Evolutionary conservation across 345 rosid species (phyloP).

Genomic region (Capsella bursapastoris): DNA sequence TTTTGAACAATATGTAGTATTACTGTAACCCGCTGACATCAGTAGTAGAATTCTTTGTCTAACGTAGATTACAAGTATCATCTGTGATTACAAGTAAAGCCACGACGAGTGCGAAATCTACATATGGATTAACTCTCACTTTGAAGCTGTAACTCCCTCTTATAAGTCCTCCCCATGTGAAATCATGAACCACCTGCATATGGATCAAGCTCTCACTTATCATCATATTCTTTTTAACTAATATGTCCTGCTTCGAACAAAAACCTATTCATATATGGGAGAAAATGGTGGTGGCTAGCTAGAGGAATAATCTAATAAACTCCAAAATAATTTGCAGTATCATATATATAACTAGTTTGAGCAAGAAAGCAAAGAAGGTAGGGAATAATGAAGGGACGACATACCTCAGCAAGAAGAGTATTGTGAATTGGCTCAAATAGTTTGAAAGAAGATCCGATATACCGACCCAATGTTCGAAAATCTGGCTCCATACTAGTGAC

Average conservation of each 20-base stretch:
- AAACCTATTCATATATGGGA: background rate
- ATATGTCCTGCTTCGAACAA: background rate
- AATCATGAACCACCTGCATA: constrained; percentile 53
- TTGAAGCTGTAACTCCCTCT: constrained; percentile 52
- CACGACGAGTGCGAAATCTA: constrained; percentile 54
- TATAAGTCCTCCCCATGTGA: constrained; percentile 49
- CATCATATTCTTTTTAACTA: background rate
- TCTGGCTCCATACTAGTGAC: constrained; percentile 33
- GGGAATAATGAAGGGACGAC: background rate
- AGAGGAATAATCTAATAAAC: background rate
- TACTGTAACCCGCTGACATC: background rate
- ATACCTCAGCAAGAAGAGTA: constrained; percentile 68
- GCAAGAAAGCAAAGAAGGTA: constrained; percentile 11
- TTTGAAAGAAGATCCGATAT: constrained; percentile 63
- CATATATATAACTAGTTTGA: background rate
- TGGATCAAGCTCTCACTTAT: constrained; percentile 6
- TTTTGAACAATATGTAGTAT: background rate
- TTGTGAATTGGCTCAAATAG: constrained; percentile 50
- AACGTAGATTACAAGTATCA: constrained; percentile 32
- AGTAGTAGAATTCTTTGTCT: background rate
- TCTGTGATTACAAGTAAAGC: constrained; percentile 42
- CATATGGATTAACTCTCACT: constrained; percentile 54
- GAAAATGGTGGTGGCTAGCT: background rate
- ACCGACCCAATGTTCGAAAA: constrained; percentile 53
- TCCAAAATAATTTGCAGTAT: background rate